A percentile compares a stretch with the other conserved stretches of the same genome.
These are phyloP conservation scores for Calonectria pauciramosa DNA, from an alignment of 2,329 filamentous ascomycete species.

Conservation along the genomic window DNA sequence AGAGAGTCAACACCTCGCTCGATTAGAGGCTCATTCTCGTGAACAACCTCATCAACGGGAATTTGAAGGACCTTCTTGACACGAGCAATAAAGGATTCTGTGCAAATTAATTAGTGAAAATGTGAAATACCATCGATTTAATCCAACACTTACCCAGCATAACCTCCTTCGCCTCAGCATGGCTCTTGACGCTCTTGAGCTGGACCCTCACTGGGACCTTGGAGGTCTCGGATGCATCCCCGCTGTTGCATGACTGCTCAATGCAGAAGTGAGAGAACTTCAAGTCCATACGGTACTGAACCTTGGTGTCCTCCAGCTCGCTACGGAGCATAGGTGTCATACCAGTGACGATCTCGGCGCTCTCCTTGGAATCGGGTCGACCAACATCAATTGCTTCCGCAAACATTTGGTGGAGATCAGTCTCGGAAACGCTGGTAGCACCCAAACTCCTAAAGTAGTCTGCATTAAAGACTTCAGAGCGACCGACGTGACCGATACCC, in stretches of 20 bases:
- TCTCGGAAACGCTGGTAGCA: constrained; percentile 35
- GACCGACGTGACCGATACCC: constrained; percentile 3
- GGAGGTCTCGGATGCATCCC: not conserved
- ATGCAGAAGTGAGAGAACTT: constrained; percentile 7
- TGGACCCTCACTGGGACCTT: not conserved
- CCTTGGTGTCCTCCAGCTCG: not conserved
- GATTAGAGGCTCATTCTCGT: constrained; percentile 24
- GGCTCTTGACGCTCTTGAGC: not conserved
- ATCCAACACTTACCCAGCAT: not conserved
- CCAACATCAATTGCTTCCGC: constrained; percentile 34
- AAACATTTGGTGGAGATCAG: constrained; percentile 43
- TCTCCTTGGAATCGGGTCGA: constrained; percentile 27
- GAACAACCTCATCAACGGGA: not conserved
- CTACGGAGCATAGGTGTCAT: constrained; percentile 1
- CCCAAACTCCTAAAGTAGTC: constrained; percentile 19
- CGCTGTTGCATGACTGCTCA: not conserved
- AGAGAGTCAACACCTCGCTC: constrained; percentile 47
- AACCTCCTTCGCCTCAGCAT: not conserved
- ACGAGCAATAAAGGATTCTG: not conserved
- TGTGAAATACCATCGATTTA: not conserved
- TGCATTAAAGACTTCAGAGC: not conserved
- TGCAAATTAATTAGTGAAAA: not conserved
- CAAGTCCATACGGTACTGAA: not conserved
- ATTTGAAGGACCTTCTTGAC: not conserved
- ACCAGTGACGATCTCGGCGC: constrained; percentile 13